A percentile compares a stretch with the other conserved stretches of the same genome.
phyloP scores from a whole-genome alignment of 2,329 filamentous ascomycete genomes.

The Apiospora kogelbergensis region DNA sequence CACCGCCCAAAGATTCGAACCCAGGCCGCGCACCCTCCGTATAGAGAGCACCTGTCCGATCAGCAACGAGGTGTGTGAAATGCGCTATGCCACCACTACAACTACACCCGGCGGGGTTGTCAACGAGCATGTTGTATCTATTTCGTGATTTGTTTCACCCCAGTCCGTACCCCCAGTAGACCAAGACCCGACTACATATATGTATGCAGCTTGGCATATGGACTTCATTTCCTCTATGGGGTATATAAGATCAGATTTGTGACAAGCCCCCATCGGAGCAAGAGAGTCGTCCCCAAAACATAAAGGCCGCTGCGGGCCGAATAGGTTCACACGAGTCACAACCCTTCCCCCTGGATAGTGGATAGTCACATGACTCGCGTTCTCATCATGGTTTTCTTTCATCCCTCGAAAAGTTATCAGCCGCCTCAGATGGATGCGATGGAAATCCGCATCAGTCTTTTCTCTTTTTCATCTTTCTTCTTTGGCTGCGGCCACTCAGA shows the following conservation, averaged over 20 bases:
- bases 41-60: too few relatives aligned
- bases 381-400: background rate
- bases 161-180: background rate
- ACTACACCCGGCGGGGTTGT: too few relatives aligned
- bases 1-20: too few relatives aligned
- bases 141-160: background rate
- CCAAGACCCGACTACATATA: background rate
- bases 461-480: too few relatives aligned
- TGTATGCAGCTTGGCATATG: background rate
- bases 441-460: background rate
- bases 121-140: background rate
- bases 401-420: too few relatives aligned
- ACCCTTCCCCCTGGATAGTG: background rate
- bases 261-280: background rate
- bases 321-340: background rate
- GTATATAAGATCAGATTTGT: background rate
- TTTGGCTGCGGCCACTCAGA: background rate
- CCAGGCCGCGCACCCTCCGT: too few relatives aligned
- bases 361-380: background rate
- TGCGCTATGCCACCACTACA: too few relatives aligned
- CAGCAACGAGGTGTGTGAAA: too few relatives aligned
- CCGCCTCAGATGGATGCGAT: background rate
- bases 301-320: background rate
- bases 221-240: background rate
- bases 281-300: background rate